Evolutionary conservation across 768 basidiomycete genomes (phyloP), one percentile per base, ranked within the genome.

Genomic region (Coprinopsis marcescibilis): DNA sequence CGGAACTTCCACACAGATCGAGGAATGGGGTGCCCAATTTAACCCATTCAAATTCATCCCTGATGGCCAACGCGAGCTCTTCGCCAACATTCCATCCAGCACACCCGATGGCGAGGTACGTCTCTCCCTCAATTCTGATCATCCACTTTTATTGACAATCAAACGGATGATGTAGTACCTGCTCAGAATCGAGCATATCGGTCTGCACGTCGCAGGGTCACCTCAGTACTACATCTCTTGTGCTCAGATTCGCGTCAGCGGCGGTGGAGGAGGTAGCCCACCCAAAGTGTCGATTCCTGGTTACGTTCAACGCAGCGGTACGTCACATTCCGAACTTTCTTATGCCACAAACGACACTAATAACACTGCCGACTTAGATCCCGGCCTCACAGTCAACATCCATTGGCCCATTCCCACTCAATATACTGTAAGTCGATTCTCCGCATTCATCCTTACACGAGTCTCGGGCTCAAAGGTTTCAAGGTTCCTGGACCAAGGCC

Each of bases 141-240:
- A 38, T 12, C 34, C 36, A 26, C 38, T 14, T 24, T 19, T 5
- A 39, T 23, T 43, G n/a, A n/a, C 2, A 15, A 15, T 13, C 25
- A n/a, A n/a, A n/a, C n/a, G n/a, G 34, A 14, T 17, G 8, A 32
- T n/a, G 20, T 33, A 67, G 63, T 69, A 64, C 49, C 55, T 66
- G 42, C 58, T 71, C 44, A 66, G 70, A 42, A 61, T 65, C 37
- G 72, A 73, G 52, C 65, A 69, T 15, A 66, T 70, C 26, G 72
- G 64, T 36, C 61, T 72, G 17, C 72, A 74, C 53, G 59, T 64
- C 37, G 53, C 61, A 41, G 68, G 65, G 27, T 62, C 72, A 21
- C 67, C 71, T 8, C 72, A 74, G 55, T 65, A 58, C 48, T 72
- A 69, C 59, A 62, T 71, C 48, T 66, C 68, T 12, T 72, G 71